Conservation (phyloP, 305 asterid genomes). For the Ajuga reptans region DNA sequence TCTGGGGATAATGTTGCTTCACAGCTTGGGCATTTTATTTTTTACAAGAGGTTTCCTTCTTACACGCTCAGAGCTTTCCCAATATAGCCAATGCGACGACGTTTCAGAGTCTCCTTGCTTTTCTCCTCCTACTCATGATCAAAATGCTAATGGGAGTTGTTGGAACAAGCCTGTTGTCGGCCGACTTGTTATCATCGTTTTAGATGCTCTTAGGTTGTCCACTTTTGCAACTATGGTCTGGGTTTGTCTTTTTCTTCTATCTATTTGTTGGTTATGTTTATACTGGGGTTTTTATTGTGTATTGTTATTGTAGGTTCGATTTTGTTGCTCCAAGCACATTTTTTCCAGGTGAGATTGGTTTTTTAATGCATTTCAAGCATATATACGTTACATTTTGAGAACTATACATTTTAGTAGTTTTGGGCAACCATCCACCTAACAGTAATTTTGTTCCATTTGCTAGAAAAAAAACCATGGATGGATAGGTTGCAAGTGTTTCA, state of each 20-base stretch:
- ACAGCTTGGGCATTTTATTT: conserved; percentile 46
- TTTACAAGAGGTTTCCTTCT: conserved; percentile 92
- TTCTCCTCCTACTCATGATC: conserved; percentile 31
- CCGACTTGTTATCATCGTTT: conserved; percentile 71
- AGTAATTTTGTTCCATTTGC: background rate
- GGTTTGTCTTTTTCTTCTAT: background rate
- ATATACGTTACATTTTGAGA: background rate
- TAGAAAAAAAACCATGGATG: conserved; percentile 93
- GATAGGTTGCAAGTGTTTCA: conserved; percentile 71
- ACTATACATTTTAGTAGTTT: conserved; percentile 1
- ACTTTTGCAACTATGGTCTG: background rate
- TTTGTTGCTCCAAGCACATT: conserved; percentile 86
- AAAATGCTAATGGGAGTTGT: conserved; percentile 32
- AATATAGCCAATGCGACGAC: conserved; percentile 64
- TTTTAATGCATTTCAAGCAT: background rate
- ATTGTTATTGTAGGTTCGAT: conserved; percentile 57
- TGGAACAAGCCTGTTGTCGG: conserved; percentile 71
- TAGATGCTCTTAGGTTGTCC: conserved; percentile 77
- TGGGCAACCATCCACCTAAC: conserved; percentile 5
- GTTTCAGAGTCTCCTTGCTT: conserved; percentile 63
- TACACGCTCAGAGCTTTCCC: conserved; percentile 81
- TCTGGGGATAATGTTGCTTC: conserved; percentile 55
- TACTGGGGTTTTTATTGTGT: background rate
- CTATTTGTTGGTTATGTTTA: conserved; percentile 6
- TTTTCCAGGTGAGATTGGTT: conserved; percentile 44